phyloP scores from a whole-genome alignment of 352 stramenopile species.

The Saprolegnia diclina region DNA sequence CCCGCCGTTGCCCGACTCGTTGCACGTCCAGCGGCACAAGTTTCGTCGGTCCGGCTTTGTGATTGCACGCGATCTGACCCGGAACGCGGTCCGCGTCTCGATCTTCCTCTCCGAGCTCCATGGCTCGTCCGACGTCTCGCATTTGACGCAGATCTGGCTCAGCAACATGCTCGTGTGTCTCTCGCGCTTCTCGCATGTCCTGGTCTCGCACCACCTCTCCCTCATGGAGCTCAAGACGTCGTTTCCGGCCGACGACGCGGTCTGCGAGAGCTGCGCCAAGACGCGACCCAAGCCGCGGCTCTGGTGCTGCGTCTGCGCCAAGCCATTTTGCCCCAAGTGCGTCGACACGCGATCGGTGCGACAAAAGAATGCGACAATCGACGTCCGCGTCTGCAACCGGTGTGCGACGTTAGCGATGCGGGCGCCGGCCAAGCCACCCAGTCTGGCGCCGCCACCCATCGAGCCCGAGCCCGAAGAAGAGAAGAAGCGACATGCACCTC shows the following conservation, averaged over 20 bases:
- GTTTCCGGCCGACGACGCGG: background rate
- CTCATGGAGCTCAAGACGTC: slow-evolving; percentile 9
- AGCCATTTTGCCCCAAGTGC: slow-evolving; percentile 8
- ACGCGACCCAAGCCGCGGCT: background rate
- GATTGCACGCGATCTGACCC: background rate
- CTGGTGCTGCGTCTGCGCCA: background rate
- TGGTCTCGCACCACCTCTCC: slow-evolving; percentile 3
- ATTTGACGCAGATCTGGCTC: slow-evolving; percentile 7
- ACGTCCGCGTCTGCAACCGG: slow-evolving; percentile 7
- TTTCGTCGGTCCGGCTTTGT: slow-evolving; percentile 9
- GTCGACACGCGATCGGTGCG: background rate
- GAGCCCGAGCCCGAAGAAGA: slow-evolving; percentile 14
- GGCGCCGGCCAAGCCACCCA: background rate
- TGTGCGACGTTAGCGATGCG: background rate
- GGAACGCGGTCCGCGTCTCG: slow-evolving; percentile 1
- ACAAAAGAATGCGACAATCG: background rate
- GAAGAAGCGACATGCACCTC: background rate
- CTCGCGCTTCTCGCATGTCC: background rate
- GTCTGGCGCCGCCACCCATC: background rate
- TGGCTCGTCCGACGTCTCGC: background rate
- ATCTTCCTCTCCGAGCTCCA: slow-evolving; percentile 7
- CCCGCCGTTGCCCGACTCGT: background rate
- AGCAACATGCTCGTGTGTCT: slow-evolving; percentile 16
- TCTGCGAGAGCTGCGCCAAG: background rate
- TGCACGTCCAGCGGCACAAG: slow-evolving; percentile 2